These are phyloP conservation scores for Fusarium praegraminearum DNA, from an alignment of 2,329 filamentous ascomycete genomes.

Conservation along the genomic window DNA sequence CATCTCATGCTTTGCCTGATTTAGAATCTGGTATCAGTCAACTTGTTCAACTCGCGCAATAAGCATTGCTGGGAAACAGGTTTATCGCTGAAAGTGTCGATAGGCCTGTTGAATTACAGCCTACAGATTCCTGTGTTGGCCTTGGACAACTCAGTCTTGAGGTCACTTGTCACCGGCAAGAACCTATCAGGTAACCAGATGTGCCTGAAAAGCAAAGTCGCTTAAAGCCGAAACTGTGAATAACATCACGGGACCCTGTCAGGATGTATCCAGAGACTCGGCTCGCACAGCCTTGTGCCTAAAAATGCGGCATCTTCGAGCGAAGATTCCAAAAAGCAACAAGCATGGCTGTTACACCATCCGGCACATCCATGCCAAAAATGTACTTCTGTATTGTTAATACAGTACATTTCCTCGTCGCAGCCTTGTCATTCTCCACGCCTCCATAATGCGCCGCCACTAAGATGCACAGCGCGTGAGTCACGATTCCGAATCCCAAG, in stretches of 20 bases:
- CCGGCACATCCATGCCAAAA: constrained; percentile 3
- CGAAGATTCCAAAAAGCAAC: constrained; percentile 29
- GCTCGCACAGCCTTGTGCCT: constrained; percentile 33
- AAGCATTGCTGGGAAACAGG: constrained; percentile 16
- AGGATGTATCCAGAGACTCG: constrained; percentile 17
- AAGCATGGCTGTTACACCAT: background rate
- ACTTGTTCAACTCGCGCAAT: constrained; percentile 18
- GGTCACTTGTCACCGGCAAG: constrained; percentile 35
- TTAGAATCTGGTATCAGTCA: constrained; percentile 12
- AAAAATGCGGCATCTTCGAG: constrained; percentile 32
- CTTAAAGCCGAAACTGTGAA: constrained; percentile 38
- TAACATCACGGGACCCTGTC: constrained; percentile 38
- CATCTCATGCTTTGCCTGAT: constrained; percentile 16
- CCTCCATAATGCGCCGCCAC: constrained; percentile 42
- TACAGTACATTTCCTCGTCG: constrained; percentile 41
- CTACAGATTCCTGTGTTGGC: constrained; percentile 30
- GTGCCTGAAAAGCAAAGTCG: constrained; percentile 33
- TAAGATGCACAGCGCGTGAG: constrained; percentile 40
- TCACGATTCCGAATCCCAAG: constrained; percentile 37
- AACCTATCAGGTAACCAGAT: constrained; percentile 32
- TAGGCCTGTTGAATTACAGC: constrained; percentile 24
- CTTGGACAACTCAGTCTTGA: constrained; percentile 29
- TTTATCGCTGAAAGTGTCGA: constrained; percentile 27
- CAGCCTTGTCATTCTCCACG: constrained; percentile 45
- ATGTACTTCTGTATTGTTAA: constrained; percentile 29